Base-by-base conservation (phyloP, 2,329 filamentous ascomycete species). In the Annulohypoxylon truncatum region DNA sequence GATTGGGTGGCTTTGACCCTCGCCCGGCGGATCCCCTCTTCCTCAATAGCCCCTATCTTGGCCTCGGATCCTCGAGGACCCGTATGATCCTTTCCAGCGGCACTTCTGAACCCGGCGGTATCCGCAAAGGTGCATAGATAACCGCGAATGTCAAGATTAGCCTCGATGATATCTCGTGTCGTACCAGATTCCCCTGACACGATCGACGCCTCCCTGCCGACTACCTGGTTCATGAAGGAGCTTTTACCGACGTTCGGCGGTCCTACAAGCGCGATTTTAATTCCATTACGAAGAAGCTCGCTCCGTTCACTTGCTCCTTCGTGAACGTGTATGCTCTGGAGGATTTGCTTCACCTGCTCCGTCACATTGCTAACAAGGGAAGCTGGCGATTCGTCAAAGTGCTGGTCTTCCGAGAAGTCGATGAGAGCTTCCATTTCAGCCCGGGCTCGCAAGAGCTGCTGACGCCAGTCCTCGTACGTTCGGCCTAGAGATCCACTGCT, bases 161-260 rank as follows among this genome's bases (percentile, higher is more conserved):
- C 92, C 80, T 99, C 96, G 9, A 99, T 90, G 55, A 99, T 90
- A 80, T 99, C 96, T 65, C 96, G 83, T 5, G 96, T 99, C 0
- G 96, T 99, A 0, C 96, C 96, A 38, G 94, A 94, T 80, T 98
- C 94, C 0, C 89, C 86, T 46, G 94, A 97, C 6, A 99, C 96
- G 73, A 99, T 99, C 2, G 94, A 96, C 2, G 96, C 96, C 77
- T 98, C 95, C 55, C 94, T 85, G 0, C 96, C 95, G 2, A 97
- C 93, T 53, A 99, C 87, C 20, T 90, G 83, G 76, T 99, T 99
- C 79, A 99, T 88, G 64, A 99, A 79, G 12, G 94, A 97, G 77
- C 94, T 97, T 78, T 99, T 99, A 12, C 96, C 96, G 0, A 90
- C 94, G 74, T 99, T 99, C 0, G 96, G 96, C 5, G 94, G 93